phyloP scores from a whole-genome alignment of 768 basidiomycete species.

The Xanthoconium stramineum region DNA sequence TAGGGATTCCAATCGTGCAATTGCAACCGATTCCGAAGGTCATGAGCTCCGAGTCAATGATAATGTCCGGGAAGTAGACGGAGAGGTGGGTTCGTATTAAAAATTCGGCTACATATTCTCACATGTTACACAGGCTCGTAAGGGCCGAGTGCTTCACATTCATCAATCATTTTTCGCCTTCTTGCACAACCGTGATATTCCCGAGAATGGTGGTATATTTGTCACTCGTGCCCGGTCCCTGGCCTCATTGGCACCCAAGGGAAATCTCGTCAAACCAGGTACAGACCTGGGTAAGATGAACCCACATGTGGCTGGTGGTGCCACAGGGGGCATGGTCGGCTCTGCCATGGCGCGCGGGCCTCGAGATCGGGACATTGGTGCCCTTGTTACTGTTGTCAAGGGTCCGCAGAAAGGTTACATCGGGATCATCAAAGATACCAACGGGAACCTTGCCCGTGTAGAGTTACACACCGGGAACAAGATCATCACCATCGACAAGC shows the following conservation, averaged over 20 bases:
- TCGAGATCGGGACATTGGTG: slow-evolving; percentile 79
- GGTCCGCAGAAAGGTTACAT: slow-evolving; percentile 89
- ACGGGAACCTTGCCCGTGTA: slow-evolving; percentile 81
- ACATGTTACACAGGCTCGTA: slow-evolving; percentile 53
- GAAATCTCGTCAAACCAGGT: slow-evolving; percentile 59
- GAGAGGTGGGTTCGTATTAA: slow-evolving; percentile 56
- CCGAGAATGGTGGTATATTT: slow-evolving; percentile 92
- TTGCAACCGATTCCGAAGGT: slow-evolving; percentile 87
- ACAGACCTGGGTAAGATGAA: slow-evolving; percentile 92
- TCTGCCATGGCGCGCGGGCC: slow-evolving; percentile 81
- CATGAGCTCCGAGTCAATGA: slow-evolving; percentile 86
- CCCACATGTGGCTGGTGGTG: slow-evolving; percentile 58
- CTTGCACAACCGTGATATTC: slow-evolving; percentile 86
- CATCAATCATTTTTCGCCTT: slow-evolving; percentile 94
- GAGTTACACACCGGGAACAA: slow-evolving; percentile 90
- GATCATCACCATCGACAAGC: slow-evolving; percentile 81
- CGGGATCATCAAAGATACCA: slow-evolving; percentile 93
- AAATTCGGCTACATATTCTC: background rate
- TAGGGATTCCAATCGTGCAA: slow-evolving; percentile 72
- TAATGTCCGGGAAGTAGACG: slow-evolving; percentile 88
- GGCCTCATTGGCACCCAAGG: slow-evolving; percentile 83
- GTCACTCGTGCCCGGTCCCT: slow-evolving; percentile 84
- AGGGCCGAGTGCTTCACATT: slow-evolving; percentile 89
- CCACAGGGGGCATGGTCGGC: slow-evolving; percentile 74
- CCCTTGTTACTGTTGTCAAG: slow-evolving; percentile 73